Conservation (phyloP, 2,329 filamentous ascomycete species). For the Phyllosticta citriasiana region DNA sequence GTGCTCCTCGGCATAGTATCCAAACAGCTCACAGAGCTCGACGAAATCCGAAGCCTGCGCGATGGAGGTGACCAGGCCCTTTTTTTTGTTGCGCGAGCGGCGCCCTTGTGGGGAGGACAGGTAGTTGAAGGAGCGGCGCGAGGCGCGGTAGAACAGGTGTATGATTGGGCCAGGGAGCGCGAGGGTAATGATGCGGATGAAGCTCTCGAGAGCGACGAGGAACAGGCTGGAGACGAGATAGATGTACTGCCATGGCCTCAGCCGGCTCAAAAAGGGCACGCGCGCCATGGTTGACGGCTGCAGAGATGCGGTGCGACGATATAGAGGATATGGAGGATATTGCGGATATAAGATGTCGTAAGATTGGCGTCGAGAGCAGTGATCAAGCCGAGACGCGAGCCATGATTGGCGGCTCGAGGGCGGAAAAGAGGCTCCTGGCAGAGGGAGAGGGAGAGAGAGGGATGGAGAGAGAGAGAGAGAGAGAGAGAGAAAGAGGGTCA, state of each 20-base stretch:
- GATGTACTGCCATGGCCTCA: constrained; percentile 65
- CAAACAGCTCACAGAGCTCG: constrained; percentile 83
- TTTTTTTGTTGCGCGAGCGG: constrained; percentile 57
- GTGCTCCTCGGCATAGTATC: constrained; percentile 92
- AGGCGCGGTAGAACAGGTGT: constrained; percentile 70
- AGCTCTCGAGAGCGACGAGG: constrained; percentile 69
- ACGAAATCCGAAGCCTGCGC: constrained; percentile 85
- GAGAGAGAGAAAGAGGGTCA: background rate
- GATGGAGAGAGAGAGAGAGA: too few relatives aligned
- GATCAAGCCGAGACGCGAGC: background rate
- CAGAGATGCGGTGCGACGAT: background rate
- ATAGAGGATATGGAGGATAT: background rate
- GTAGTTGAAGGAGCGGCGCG: constrained; percentile 71
- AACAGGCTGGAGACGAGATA: constrained; percentile 76
- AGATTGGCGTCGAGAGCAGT: background rate
- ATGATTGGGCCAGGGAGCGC: constrained; percentile 77
- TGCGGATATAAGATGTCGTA: background rate
- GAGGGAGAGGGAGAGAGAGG: background rate
- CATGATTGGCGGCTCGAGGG: background rate
- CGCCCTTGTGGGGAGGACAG: constrained; percentile 62
- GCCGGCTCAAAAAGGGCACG: constrained; percentile 53
- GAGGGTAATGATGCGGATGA: constrained; percentile 78
- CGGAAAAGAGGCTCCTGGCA: background rate
- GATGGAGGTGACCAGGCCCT: constrained; percentile 65
- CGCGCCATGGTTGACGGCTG: constrained; percentile 38